Evolutionary conservation across 75 land plant genomes (phyloP), one percentile per base, ranked within the genome.

Genomic region (Ceratopteris richardii): DNA sequence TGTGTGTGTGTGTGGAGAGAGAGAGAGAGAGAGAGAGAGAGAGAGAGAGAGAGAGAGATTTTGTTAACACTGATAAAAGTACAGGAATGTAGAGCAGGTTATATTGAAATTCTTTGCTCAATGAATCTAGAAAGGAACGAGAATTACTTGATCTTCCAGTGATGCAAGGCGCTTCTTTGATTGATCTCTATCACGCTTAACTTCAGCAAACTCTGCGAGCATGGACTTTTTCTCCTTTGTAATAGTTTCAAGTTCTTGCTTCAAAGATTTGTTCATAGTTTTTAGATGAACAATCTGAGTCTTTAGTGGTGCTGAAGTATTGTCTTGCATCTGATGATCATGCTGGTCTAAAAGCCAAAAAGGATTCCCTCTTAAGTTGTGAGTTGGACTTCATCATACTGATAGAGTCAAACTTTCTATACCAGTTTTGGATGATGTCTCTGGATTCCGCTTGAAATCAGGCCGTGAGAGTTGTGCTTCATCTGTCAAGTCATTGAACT

Each of bases 201-300:
- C 24, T 2, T 21, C 37, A 4, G 37, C 5, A 31, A 58, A 30
- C 60, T 58, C 60, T 30, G 27, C 3, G 19, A 27, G 17, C 24
- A 58, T 25, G 6, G n/a, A n/a, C 24, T 31, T 23, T 39, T 58
- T 58, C 60, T 58, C 60, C 60, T 31, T 39, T 33, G 31, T 9
- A 31, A 30, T 3, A 23, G 4, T 30, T 58, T 58, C 42, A 1
- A 58, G 10, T 39, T 58, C 60, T 39, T 7, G 23, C 23, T 58
- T 58, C 60, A 58, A 58, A 3, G 60, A 33, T 18, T 58, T 33
- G 23, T 58, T 58, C 42, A n/a, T 21, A 33, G 18, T 33, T 39
- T 33, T 30, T 7, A 58, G 60, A 46, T 20, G 48, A n/a, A 17
- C 48, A n/a, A 46, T 46, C 43, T 58, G 60, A 12, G 42, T 31